A percentile compares a stretch with the other conserved stretches of the same genome.
Conservation (phyloP, 2,329 filamentous ascomycete genomes). For the Arthrinium phaeospermum region DNA sequence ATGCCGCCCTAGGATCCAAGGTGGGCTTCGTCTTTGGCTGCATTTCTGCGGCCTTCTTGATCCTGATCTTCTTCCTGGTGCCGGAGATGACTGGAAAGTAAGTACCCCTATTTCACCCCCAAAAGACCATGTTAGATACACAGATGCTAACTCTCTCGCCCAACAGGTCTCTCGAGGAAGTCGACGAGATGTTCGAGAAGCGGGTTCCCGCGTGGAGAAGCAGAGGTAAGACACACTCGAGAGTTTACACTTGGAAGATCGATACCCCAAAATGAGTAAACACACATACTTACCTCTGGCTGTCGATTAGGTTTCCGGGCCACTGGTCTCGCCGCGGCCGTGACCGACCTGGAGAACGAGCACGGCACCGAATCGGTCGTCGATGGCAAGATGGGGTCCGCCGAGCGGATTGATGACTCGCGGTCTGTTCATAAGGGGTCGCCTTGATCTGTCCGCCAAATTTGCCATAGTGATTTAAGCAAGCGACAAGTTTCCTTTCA, state of each 20-base stretch:
- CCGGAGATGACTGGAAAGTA: neutral
- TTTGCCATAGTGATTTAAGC: neutral
- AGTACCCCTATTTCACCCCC: neutral
- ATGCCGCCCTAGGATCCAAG: neutral
- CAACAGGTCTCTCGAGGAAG: neutral
- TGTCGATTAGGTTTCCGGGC: neutral
- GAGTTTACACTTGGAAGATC: neutral
- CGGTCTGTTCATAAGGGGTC: neutral
- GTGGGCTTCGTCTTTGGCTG: neutral
- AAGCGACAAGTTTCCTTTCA: neutral
- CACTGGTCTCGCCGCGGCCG: neutral
- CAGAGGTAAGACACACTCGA: neutral
- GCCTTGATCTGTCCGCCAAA: neutral
- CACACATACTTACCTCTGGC: neutral
- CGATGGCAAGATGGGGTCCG: neutral
- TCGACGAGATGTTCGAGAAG: constrained; percentile 4
- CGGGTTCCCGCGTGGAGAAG: neutral
- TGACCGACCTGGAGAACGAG: neutral
- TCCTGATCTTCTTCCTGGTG: neutral
- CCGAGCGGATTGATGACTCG: neutral
- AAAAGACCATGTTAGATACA: accelerated
- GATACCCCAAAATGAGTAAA: neutral
- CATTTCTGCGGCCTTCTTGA: neutral
- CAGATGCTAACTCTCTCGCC: neutral
- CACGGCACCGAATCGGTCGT: neutral